Conservation (phyloP, 1,284 basidiomycete species). For the Trichosporon asahii region DNA sequence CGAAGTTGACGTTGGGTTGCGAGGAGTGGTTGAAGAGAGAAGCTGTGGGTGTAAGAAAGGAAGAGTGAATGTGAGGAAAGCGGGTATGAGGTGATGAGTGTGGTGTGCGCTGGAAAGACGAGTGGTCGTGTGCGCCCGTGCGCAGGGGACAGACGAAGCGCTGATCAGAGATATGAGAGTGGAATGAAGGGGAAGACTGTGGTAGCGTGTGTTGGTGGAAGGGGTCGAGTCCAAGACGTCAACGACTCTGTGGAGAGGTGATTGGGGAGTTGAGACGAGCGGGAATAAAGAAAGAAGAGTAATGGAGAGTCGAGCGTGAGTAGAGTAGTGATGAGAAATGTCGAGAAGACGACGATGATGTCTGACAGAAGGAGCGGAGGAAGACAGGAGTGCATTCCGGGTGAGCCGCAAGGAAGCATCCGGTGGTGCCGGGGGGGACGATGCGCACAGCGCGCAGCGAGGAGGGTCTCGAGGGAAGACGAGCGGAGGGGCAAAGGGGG, state of each 20-base stretch:
- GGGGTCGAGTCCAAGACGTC: not conserved
- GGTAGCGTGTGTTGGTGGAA: not conserved
- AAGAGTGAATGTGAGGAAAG: not conserved
- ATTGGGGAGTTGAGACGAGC: not conserved
- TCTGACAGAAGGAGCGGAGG: not conserved
- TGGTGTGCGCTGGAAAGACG: slow-evolving; percentile 9
- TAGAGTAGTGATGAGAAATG: not conserved
- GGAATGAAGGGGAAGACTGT: not conserved
- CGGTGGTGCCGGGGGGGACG: not conserved
- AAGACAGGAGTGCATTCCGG: not conserved
- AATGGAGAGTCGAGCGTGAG: not conserved
- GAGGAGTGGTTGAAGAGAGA: slow-evolving; percentile 53
- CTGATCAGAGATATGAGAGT: not conserved
- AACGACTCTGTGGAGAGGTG: not conserved
- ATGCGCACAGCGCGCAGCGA: not conserved
- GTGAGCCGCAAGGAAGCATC: not conserved
- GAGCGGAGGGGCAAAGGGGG: not conserved
- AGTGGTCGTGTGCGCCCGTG: slow-evolving; percentile 7
- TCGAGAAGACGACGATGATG: not conserved
- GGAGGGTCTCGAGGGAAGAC: not conserved
- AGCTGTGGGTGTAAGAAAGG: slow-evolving; percentile 28
- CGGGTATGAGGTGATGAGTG: not conserved
- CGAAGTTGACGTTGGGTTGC: slow-evolving; percentile 50
- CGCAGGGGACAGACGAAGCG: slow-evolving; percentile 1
- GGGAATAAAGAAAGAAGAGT: not conserved